Percentiles rank a stretch among this genome's conserved stretches.
These are phyloP conservation scores for Globisporangium paddicum DNA, from an alignment of 352 stramenopile species.

Conservation along the genomic window DNA sequence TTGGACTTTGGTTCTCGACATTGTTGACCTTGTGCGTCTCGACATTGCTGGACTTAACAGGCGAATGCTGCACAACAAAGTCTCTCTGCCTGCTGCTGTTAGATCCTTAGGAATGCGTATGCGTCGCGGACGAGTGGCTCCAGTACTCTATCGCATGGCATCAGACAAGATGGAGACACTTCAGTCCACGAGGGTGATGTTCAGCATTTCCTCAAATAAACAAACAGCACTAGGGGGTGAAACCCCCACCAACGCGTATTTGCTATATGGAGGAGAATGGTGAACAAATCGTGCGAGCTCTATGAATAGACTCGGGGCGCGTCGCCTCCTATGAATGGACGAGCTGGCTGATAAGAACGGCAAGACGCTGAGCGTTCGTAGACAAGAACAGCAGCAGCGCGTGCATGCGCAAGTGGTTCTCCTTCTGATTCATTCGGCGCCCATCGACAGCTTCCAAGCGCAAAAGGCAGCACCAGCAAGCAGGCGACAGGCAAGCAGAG, in stretches of 20 bases:
- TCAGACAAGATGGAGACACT: too few species aligned
- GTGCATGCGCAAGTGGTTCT: not conserved
- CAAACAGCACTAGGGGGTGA: too few species aligned
- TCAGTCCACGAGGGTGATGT: too few species aligned
- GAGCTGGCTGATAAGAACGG: not conserved
- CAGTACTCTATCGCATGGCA: too few species aligned
- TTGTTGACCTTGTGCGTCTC: too few species aligned
- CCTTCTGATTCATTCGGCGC: not conserved
- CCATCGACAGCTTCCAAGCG: not conserved
- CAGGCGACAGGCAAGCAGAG: not conserved
- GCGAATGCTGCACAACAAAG: too few species aligned
- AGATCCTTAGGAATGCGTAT: too few species aligned
- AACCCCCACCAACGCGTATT: not conserved
- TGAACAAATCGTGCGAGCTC: not conserved
- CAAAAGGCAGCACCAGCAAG: not conserved
- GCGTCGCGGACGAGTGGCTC: too few species aligned
- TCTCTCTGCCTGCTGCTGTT: too few species aligned
- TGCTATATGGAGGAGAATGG: not conserved
- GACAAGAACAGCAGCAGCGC: not conserved
- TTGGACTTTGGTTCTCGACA: too few species aligned
- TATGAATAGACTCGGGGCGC: not conserved
- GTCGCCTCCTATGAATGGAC: not conserved
- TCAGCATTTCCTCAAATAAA: too few species aligned
- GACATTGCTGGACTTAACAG: too few species aligned
- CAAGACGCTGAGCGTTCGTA: slow-evolving; percentile 1